phyloP scores from a whole-genome alignment of 345 rosid species.

The Populus davidiana region DNA sequence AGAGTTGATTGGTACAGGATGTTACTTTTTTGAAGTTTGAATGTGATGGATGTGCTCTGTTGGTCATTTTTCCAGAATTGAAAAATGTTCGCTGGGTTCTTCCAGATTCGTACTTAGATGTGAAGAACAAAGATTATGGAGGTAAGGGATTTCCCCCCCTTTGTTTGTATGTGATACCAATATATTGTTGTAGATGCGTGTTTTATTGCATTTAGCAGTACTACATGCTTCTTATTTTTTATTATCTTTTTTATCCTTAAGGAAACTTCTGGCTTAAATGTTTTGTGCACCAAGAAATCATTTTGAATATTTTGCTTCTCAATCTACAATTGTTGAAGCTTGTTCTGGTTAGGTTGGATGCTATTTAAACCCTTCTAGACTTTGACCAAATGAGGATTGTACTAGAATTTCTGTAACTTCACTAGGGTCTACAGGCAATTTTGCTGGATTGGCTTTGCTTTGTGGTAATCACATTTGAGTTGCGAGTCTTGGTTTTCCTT shows the following conservation, averaged over 20 bases:
- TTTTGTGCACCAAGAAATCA: background rate
- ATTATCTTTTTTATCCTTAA: background rate
- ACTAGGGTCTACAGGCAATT: background rate
- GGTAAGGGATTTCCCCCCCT: slow-evolving; percentile 38
- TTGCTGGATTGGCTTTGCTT: background rate
- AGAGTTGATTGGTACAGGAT: background rate
- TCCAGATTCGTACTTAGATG: slow-evolving; percentile 94
- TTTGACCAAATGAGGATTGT: background rate
- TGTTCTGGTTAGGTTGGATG: background rate
- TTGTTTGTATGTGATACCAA: background rate
- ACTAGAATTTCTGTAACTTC: background rate
- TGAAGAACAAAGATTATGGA: slow-evolving; percentile 89
- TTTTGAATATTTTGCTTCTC: background rate
- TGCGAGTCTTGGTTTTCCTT: no score
- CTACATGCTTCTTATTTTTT: background rate
- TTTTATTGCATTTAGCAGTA: background rate
- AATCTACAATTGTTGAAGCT: background rate
- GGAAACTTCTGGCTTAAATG: background rate
- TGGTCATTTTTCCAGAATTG: slow-evolving; percentile 45
- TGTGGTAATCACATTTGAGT: background rate
- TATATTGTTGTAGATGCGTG: background rate
- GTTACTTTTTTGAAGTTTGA: background rate
- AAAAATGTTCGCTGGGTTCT: slow-evolving; percentile 92
- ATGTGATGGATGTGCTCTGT: background rate
- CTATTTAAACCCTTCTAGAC: background rate